Base-by-base conservation (phyloP, 306 rosid genomes). In the Cucurbita moschata region DNA sequence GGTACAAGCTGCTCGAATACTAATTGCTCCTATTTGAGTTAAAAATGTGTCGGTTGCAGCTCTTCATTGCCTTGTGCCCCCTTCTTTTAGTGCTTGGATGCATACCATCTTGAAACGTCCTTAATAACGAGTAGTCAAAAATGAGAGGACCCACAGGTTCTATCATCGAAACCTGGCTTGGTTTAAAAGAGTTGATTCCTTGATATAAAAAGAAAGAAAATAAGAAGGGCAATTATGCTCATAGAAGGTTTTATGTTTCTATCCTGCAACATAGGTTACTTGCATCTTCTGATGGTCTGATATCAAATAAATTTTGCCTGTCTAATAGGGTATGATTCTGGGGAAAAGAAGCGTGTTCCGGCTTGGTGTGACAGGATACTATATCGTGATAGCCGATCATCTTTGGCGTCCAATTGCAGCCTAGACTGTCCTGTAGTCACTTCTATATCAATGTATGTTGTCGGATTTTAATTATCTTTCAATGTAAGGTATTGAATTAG, bases 311-410 rank as follows among this genome's bases (percentile, higher is more conserved):
- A 37, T 74, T 23, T 30, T n/a, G 30, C 16, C 81, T 57, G 71
- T 54, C 59, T 54, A 81, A 77, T 35, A 84, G 98, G 98, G 55
- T 90, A 90, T 90, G 97, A 93, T 89, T 90, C 98, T 75, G 97
- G 98, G 77, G 98, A 93, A 79, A 93, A 93, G 89, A 93, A 88
- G 89, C 97, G 98, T 51, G 81, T 90, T 74, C 98, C 98, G 73
- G 98, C 98, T 62, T 93, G 98, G 98, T 93, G 98, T 74, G 98
- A 93, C 86, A 83, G 98, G 88, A 90, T 93, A 80, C 77, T 93
- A 59, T 90, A 90, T 78, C 98, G 97, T 76, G 98, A 93, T 77
- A 85, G 89, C 80, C 86, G 96, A 69, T 77, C 87, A 79, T 69
- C 89, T 40, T 76, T 68, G 75, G 80, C 57, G 43, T 83, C 90